Percentiles rank a stretch among this genome's conserved stretches.
Evolutionary conservation across 768 basidiomycete genomes (phyloP).

Genomic region (Amanita pallidorosea): DNA sequence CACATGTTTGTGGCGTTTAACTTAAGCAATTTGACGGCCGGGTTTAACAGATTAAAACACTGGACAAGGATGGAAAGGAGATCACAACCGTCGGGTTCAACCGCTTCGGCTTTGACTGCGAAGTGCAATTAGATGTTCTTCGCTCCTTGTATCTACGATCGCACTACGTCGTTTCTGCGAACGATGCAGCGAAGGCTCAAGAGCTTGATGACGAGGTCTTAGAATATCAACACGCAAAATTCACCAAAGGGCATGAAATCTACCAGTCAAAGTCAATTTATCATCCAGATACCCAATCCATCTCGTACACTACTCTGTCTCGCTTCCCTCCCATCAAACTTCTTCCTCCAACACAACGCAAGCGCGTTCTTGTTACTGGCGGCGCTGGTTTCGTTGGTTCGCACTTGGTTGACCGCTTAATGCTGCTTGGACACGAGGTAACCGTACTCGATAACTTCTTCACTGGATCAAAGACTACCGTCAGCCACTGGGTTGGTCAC

Average conservation of each 20-base stretch:
- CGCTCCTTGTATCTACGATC: constrained; percentile 84
- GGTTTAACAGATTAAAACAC: constrained; percentile 39
- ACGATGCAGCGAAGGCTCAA: constrained; percentile 19
- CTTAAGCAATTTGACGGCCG: background rate
- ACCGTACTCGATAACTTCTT: constrained; percentile 99
- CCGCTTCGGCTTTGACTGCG: constrained; percentile 85
- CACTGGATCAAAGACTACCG: constrained; percentile 95
- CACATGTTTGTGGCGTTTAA: background rate
- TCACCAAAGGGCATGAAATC: constrained; percentile 34
- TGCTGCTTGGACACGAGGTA: constrained; percentile 96
- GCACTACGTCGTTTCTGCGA: constrained; percentile 51
- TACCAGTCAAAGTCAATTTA: constrained; percentile 85
- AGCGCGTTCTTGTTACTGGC: constrained; percentile 90
- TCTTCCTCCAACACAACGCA: constrained; percentile 64
- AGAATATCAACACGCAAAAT: constrained; percentile 40
- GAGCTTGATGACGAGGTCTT: constrained; percentile 27
- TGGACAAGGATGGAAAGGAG: constrained; percentile 67
- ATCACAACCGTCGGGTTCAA: constrained; percentile 76
- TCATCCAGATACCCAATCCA: constrained; percentile 66
- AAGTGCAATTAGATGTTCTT: constrained; percentile 68
- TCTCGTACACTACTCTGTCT: constrained; percentile 87
- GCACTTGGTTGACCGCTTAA: constrained; percentile 93
- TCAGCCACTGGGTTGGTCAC: constrained; percentile 93
- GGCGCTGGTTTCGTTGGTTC: constrained; percentile 99
- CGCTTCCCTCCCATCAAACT: constrained; percentile 91